Evolutionary conservation across 75 land plant species (phyloP).

Genomic region (Pseudotsuga menziesii): DNA sequence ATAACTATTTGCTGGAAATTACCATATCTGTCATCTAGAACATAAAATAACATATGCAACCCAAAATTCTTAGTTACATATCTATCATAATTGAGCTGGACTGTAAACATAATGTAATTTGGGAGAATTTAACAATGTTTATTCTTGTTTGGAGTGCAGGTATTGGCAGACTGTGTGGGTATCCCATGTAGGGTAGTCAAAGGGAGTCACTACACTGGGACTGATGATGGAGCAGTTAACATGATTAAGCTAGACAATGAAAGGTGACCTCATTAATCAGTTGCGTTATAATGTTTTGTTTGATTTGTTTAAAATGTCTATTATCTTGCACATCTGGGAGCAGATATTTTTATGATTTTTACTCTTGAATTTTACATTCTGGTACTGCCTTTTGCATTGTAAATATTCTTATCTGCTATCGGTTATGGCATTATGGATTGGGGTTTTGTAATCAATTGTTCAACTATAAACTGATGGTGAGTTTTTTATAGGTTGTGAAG

Average conservation of each 20-base stretch:
- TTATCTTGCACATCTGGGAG: too few relatives aligned
- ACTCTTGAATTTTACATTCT: neutral
- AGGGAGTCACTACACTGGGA: constrained; percentile 80
- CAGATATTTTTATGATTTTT: neutral
- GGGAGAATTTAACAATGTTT: neutral
- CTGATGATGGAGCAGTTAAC: constrained; percentile 89
- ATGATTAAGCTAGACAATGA: constrained; percentile 50
- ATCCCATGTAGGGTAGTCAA: constrained; percentile 80
- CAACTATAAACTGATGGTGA: neutral
- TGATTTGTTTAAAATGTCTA: neutral
- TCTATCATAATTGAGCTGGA: too few relatives aligned
- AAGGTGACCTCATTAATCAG: constrained; percentile 24
- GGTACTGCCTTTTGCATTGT: neutral
- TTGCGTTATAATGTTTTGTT: neutral
- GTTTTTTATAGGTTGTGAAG: neutral
- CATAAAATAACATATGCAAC: too few relatives aligned
- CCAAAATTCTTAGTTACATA: too few relatives aligned
- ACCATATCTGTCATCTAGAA: too few relatives aligned
- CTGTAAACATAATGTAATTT: neutral
- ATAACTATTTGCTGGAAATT: too few relatives aligned
- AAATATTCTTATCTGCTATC: neutral
- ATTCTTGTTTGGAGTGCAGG: constrained; percentile 28
- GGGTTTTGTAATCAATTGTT: neutral
- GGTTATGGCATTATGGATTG: neutral
- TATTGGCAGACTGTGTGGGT: constrained; percentile 65